Percentiles rank a stretch among this genome's conserved stretches.
phyloP scores from a whole-genome alignment of 306 rosid genomes.

The Nissolia schottii region DNA sequence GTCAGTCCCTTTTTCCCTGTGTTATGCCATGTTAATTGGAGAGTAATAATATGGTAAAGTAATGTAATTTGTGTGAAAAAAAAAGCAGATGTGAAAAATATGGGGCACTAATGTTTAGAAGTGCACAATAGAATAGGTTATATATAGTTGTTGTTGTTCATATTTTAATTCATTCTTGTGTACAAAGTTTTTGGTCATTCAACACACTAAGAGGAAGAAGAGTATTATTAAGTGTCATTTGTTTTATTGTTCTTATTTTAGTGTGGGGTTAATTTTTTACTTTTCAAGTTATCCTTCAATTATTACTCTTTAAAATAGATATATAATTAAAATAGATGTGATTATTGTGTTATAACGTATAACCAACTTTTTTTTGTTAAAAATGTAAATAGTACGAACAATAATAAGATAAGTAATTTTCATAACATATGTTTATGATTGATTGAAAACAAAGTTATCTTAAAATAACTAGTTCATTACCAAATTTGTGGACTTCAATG shows the following conservation, averaged over 20 bases:
- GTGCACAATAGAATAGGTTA: neutral
- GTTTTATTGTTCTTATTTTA: neutral
- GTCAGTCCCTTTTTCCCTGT: conserved; percentile 12
- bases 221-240: neutral
- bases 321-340: neutral
- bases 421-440: too few relatives aligned
- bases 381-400: neutral
- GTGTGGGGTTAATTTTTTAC: neutral
- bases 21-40: conserved; percentile 8
- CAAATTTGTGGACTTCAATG: too few relatives aligned
- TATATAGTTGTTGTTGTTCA: conserved; percentile 9
- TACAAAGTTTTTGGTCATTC: neutral
- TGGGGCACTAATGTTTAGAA: neutral
- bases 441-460: too few relatives aligned
- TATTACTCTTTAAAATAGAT: neutral
- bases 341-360: neutral
- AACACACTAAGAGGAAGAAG: neutral
- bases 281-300: neutral
- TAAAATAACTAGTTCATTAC: too few relatives aligned
- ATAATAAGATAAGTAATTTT: too few relatives aligned
- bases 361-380: neutral
- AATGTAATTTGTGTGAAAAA: neutral
- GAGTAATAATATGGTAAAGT: neutral
- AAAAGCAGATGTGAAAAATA: neutral
- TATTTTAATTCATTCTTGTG: neutral